phyloP scores from a whole-genome alignment of 2,329 filamentous ascomycete genomes.

The Ascochyta lentis region DNA sequence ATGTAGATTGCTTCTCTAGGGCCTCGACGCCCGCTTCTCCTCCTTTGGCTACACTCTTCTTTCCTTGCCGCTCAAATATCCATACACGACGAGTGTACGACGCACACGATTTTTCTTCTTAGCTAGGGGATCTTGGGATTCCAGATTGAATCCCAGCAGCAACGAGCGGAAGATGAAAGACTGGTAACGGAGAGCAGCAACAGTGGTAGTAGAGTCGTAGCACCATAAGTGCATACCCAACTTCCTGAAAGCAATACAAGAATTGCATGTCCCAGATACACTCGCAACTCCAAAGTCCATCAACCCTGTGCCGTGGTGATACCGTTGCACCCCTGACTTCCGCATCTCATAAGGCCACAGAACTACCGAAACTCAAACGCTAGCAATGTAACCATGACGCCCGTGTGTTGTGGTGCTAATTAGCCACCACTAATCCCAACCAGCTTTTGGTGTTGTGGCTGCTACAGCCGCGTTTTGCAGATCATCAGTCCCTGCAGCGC shows the following conservation, averaged over 20 bases:
- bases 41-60: neutral
- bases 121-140: neutral
- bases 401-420: neutral
- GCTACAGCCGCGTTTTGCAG: neutral
- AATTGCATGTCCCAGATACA: neutral
- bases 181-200: neutral
- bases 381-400: slow-evolving; percentile 8
- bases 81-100: slow-evolving; percentile 34
- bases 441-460: slow-evolving; percentile 6
- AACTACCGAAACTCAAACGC: neutral
- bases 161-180: neutral
- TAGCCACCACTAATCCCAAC: neutral
- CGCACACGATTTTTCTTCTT: slow-evolving; percentile 32
- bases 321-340: neutral
- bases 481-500: slow-evolving; percentile 17
- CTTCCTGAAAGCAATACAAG: neutral
- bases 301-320: neutral
- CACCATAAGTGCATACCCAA: neutral
- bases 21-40: slow-evolving; percentile 13
- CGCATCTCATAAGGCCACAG: too few species aligned
- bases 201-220: neutral
- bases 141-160: neutral
- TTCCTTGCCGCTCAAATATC: slow-evolving; percentile 20
- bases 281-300: neutral
- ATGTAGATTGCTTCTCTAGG: slow-evolving; percentile 22